Percentiles rank a stretch among this genome's conserved stretches.
Conservation (phyloP, 495 filamentous ascomycete genomes). For the Ramalina intermedia region DNA sequence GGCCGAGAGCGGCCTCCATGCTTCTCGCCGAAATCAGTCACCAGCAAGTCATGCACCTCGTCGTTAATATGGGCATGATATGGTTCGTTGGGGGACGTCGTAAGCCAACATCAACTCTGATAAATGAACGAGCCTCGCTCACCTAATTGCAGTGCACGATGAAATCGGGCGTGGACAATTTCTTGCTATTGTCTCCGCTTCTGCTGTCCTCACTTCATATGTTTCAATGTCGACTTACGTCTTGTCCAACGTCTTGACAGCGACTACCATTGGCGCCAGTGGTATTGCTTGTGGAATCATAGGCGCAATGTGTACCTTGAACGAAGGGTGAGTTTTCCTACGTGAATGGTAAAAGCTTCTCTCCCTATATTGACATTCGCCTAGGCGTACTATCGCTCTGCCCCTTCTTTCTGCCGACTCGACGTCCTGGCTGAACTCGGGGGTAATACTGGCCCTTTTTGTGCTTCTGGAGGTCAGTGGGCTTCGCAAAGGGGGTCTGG, state of each 20-base stretch:
- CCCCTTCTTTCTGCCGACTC: slow-evolving; percentile 1
- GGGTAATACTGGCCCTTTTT: slow-evolving; percentile 1
- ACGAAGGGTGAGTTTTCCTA: slow-evolving; percentile 29
- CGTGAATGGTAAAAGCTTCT: too few species aligned
- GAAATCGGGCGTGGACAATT: slow-evolving; percentile 78
- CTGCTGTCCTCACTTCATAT: slow-evolving; percentile 53
- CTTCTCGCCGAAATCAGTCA: slow-evolving; percentile 71
- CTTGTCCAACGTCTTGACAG: slow-evolving; percentile 31
- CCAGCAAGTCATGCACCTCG: slow-evolving; percentile 48
- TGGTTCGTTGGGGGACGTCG: slow-evolving; percentile 42
- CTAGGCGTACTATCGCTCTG: slow-evolving; percentile 1
- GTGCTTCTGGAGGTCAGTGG: neutral
- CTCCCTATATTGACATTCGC: neutral
- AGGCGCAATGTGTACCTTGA: slow-evolving; percentile 53
- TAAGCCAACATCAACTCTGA: slow-evolving; percentile 19
- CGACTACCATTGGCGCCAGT: slow-evolving; percentile 56
- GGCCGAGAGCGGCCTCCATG: slow-evolving; percentile 48
- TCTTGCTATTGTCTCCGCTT: slow-evolving; percentile 58
- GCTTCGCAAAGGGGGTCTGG: slow-evolving; percentile 1
- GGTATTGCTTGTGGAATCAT: slow-evolving; percentile 55
- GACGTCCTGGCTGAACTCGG: slow-evolving; percentile 6
- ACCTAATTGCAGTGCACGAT: slow-evolving; percentile 48
- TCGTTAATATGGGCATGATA: slow-evolving; percentile 52
- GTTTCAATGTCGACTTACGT: slow-evolving; percentile 45
- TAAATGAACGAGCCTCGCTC: neutral